Percentiles rank a stretch among this genome's conserved stretches.
phyloP scores from a whole-genome alignment of 108 stramenopile genomes.

The Schizochytrium sp. region DNA sequence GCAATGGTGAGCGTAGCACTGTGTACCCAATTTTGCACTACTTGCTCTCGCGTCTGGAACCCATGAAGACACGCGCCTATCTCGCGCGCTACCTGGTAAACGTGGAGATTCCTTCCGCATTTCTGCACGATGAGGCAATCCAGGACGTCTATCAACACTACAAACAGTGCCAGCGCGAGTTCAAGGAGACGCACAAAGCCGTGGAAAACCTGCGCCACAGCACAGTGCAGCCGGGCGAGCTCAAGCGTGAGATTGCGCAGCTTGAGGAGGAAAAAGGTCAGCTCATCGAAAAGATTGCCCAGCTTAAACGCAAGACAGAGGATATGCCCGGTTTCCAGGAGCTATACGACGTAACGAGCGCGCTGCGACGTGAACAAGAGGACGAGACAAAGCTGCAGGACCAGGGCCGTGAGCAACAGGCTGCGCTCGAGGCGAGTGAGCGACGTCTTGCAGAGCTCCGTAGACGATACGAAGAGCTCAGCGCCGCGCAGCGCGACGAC shows the following conservation, averaged over 20 bases:
- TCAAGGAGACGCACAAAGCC: conserved; percentile 61
- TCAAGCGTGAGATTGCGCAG: conserved; percentile 43
- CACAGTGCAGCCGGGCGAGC: conserved; percentile 36
- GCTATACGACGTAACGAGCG: conserved; percentile 43
- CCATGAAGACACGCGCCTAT: conserved; percentile 59
- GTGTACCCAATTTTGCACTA: conserved; percentile 62
- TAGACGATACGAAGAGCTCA: conserved; percentile 26
- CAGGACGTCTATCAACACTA: conserved; percentile 45
- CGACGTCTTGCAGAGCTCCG: conserved; percentile 19
- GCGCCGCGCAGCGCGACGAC: conserved; percentile 18
- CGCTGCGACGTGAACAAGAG: conserved; percentile 61
- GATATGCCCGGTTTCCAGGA: conserved; percentile 43
- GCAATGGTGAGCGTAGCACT: conserved; percentile 38
- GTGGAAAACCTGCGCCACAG: conserved; percentile 36
- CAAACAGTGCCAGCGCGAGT: conserved; percentile 60
- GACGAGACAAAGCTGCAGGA: conserved; percentile 53
- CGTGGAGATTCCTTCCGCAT: conserved; percentile 60
- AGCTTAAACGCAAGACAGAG: conserved; percentile 32
- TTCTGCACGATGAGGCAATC: conserved; percentile 48
- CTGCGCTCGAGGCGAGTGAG: conserved; percentile 32
- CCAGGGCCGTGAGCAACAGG: conserved; percentile 39
- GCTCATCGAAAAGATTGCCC: conserved; percentile 40
- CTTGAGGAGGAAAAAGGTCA: conserved; percentile 55
- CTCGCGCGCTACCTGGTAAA: conserved; percentile 57
- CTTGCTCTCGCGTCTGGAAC: conserved; percentile 45